A percentile compares a stretch with the other conserved stretches of the same genome.
phyloP scores from a whole-genome alignment of 192 early-diverging fungal species.

The Backusella westeae region DNA sequence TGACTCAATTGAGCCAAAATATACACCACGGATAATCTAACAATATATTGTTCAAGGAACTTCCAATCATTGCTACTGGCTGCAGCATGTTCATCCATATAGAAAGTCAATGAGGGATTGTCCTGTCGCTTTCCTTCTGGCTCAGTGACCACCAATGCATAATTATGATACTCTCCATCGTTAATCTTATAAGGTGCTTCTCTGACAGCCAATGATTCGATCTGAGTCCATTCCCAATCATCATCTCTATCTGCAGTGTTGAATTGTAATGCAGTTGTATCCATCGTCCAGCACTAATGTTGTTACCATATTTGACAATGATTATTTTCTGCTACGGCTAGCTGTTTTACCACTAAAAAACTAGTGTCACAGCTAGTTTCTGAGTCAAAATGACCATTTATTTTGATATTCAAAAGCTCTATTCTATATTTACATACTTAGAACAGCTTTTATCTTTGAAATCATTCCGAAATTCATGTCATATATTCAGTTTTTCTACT shows the following conservation, averaged over 20 bases:
- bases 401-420: no score
- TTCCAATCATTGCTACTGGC: constrained; percentile 20
- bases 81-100: constrained; percentile 32
- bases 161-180: constrained; percentile 26
- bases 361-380: no score
- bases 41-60: constrained; percentile 8
- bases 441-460: no score
- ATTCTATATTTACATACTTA: no score
- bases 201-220: not conserved
- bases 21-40: constrained; percentile 22
- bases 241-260: not conserved
- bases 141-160: constrained; percentile 9
- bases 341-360: no score
- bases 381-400: no score
- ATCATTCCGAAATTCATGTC: no score
- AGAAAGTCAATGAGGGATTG: constrained; percentile 14
- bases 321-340: no score
- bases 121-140: not conserved
- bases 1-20: constrained; percentile 35
- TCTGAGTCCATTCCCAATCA: not conserved
- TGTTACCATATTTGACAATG: no score
- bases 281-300: not conserved
- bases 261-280: not conserved
- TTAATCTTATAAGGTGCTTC: not conserved
- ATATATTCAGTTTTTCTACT: no score